Conservation (phyloP, 129 eudicot species). For the Saposhnikovia divaricata region DNA sequence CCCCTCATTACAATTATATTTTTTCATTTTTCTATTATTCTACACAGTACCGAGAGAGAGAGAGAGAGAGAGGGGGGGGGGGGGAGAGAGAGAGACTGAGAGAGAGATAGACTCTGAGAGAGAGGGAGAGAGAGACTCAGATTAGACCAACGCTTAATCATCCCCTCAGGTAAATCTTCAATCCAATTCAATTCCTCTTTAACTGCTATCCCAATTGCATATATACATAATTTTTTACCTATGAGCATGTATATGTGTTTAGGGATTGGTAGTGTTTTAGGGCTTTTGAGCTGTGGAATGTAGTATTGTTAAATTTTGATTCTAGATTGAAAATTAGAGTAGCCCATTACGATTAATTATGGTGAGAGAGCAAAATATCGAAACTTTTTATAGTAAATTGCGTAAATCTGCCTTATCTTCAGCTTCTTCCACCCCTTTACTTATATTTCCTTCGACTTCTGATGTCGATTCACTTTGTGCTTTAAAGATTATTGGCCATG, state of each 20-base stretch:
- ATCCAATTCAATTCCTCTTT: background rate
- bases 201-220: background rate
- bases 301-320: background rate
- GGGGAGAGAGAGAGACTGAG: background rate
- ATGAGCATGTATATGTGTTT: no score
- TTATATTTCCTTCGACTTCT: constrained; percentile 84
- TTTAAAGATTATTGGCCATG: constrained; percentile 65
- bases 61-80: background rate
- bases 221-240: background rate
- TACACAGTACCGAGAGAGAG: background rate
- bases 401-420: constrained; percentile 64
- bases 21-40: background rate
- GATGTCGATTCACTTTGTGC: constrained; percentile 94
- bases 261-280: background rate
- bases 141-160: background rate
- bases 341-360: constrained; percentile 28
- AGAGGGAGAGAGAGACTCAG: background rate
- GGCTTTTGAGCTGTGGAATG: background rate
- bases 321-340: background rate
- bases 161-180: background rate
- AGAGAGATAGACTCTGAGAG: background rate
- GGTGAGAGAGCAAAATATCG: constrained; percentile 87
- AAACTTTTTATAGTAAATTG: constrained; percentile 54
- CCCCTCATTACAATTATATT: background rate
- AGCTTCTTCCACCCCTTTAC: constrained; percentile 47